Base-by-base conservation (phyloP, 2,329 filamentous ascomycete species). In the Endoconidiophora polonica region DNA sequence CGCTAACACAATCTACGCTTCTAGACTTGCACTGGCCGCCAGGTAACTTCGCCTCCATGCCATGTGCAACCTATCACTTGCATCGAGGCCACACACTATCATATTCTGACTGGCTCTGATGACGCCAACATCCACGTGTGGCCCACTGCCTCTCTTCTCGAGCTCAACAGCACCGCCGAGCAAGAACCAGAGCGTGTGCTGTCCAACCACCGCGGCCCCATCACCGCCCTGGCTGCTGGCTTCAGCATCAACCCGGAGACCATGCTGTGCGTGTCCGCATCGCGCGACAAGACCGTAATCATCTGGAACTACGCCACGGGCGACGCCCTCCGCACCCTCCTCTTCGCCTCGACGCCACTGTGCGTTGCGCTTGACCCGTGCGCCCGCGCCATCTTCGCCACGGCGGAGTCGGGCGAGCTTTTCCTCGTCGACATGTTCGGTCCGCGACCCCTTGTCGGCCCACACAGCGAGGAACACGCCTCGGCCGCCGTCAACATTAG, bases 61-160 rank as follows among this genome's bases (percentile, higher is more conserved):
- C 86, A 93, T 66, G 75, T 93, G 20, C 86, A 90, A 63, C 72
- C 79, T 18, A 78, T 96, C 24, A 87, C 84, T 22, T 81, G 79
- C 60, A 68, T 96, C 50, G 79, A 76, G 37, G 74, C 79, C 9
- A 83, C 80, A 40, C 81, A 77, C 44, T 78, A 77, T 58, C 81
- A 86, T 64, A 65, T 91, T 47, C 70, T 91, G 46, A 85, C 83
- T 1, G 86, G 81, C 39, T 90, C 85, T 2, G 76, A 81, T 57
- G 91, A 98, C 67, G 84, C 87, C 47, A 94, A 86, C 62, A 74
- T 95, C 55, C 86, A 94, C 64, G 81, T 96, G 54, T 98, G 91
- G 91, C 86, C 86, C 1, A 65, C 95, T 48, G 72, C 83, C 3
- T 73, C 74, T 22, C 74, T 96, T 9, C 72, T 95, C 2, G 74